Conservation (phyloP, 2,329 filamentous ascomycete species). For the Diaporthe humulicola region DNA sequence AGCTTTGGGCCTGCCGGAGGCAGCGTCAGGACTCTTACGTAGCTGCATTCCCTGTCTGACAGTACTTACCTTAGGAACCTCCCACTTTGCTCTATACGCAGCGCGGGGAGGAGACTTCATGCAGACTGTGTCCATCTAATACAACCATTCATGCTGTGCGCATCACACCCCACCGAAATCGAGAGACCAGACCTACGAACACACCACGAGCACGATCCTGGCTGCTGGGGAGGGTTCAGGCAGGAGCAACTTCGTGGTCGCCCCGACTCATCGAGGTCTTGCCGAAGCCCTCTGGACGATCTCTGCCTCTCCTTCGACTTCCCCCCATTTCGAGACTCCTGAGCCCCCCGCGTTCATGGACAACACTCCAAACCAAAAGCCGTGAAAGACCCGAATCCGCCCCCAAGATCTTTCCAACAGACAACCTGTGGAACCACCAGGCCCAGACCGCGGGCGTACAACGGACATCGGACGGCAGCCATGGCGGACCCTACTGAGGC, state of each 20-base stretch:
- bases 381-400: conserved; percentile 1
- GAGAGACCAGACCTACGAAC: not conserved
- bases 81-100: conserved; percentile 10
- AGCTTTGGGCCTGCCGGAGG: conserved; percentile 25
- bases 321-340: not conserved
- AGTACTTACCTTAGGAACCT: not conserved
- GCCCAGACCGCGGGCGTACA: not conserved
- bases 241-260: conserved; percentile 1
- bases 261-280: not conserved
- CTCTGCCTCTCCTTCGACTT: not conserved
- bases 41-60: conserved; percentile 28
- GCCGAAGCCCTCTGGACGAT: not conserved
- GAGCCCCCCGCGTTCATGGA: conserved; percentile 7
- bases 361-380: not conserved
- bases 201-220: not conserved
- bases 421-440: not conserved
- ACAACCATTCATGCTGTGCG: not conserved
- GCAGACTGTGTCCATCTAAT: not conserved
- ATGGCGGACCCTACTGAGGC: conserved; percentile 53
- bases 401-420: not conserved
- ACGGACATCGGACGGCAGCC: conserved; percentile 13
- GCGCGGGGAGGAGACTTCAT: conserved; percentile 18
- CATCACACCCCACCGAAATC: not conserved
- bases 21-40: conserved; percentile 27
- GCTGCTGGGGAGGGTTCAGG: conserved; percentile 17